Conservation (phyloP, 805 yeast species). For the Nakazawaea wickerhamii region DNA sequence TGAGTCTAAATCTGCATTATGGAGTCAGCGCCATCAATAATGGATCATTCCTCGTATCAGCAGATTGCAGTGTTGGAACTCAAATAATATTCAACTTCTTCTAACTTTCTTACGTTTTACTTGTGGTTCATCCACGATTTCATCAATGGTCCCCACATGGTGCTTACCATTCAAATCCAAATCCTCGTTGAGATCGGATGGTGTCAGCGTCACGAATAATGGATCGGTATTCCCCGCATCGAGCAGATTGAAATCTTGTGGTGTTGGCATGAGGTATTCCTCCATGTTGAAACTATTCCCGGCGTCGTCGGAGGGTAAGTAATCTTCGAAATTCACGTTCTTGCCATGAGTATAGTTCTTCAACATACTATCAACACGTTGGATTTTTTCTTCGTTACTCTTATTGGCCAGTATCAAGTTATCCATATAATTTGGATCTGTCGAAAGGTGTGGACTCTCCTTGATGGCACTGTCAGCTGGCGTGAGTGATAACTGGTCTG, state of each 20-base stretch:
- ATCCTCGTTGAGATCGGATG: background rate
- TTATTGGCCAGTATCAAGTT: slow-evolving; percentile 39
- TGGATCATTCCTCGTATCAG: too few relatives aligned
- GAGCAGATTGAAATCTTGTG: slow-evolving; percentile 15
- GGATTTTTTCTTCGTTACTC: slow-evolving; percentile 25
- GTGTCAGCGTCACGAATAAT: background rate
- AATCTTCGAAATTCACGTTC: slow-evolving; percentile 4
- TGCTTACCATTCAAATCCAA: background rate
- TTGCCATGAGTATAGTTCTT: slow-evolving; percentile 9
- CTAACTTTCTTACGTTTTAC: background rate
- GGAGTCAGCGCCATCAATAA: too few relatives aligned
- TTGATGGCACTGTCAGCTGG: slow-evolving; percentile 12
- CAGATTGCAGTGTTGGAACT: too few relatives aligned
- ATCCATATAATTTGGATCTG: slow-evolving; percentile 21
- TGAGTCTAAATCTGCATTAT: too few relatives aligned
- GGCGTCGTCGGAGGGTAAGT: slow-evolving; percentile 16
- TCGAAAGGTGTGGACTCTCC: background rate
- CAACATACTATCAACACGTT: slow-evolving; percentile 18
- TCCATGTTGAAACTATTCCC: slow-evolving; percentile 31
- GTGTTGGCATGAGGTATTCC: slow-evolving; percentile 26
- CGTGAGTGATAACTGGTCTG: slow-evolving; percentile 1
- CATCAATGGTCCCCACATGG: slow-evolving; percentile 7
- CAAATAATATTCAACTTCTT: background rate
- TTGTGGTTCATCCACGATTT: slow-evolving; percentile 6
- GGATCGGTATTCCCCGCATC: background rate